Evolutionary conservation across 2,329 filamentous ascomycete species (phyloP), one percentile per base, ranked within the genome.

Genomic region (Colletotrichum cordylinicola): DNA sequence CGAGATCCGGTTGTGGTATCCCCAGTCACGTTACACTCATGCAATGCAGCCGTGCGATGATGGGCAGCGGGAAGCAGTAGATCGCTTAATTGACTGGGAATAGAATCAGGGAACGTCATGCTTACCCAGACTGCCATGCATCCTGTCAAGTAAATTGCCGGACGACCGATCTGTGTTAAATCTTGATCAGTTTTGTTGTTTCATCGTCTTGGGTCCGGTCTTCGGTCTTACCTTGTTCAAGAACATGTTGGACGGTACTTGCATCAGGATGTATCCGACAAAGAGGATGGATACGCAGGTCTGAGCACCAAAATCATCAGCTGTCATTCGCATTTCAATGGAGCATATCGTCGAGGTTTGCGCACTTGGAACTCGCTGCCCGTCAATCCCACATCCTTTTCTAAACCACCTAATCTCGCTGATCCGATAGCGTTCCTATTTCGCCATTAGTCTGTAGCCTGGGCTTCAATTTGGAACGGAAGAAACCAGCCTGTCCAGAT

Each of bases 371-470:
- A 86, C 61, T 86, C 72, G 58, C 80, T 78, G 6, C 80, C 79
- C 61, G 78, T 74, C 12, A 86, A 79, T 1, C 81, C 70, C 8
- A 86, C 74, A 56, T 85, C 84, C 33, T 81, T 79, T 27, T 85
- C 83, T 27, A 86, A 82, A 6, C 90, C 90, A 2, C 87, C 89
- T 8, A 92, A 81, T 77, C 87, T 86, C 5, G 89, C 90, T 31
- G 86, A 85, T 4, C 90, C 90, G 71, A 92, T 91, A 72, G 91
- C 70, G 21, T 75, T 75, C 15, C 73, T 52, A 21, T 4, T 6
- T 2, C 4, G 3, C 6, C 16, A 18, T 10, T 12, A 67, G 12
- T 39, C 37, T 39, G 13, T 3, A 18, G 5, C 4, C 15, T 8
- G 8, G 2, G 37, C 8, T 39, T n/a, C n/a, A n/a, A n/a, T n/a